Evolutionary conservation across 768 basidiomycete species (phyloP).

Genomic region (Termitomyces sp.): DNA sequence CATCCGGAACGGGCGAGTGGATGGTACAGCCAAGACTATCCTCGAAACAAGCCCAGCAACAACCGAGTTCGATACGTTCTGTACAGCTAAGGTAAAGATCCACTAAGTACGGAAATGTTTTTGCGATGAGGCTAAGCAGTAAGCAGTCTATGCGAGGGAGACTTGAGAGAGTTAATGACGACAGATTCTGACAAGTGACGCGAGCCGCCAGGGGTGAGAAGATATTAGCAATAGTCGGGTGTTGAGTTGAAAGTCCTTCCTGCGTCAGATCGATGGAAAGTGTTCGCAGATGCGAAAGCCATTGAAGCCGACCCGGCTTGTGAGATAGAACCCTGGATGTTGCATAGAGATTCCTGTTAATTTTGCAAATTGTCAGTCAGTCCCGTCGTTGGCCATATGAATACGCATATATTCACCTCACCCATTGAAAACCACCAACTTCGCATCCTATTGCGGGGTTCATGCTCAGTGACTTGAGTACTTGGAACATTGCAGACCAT

Average conservation of each 20-base stretch:
- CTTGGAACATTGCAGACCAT: constrained; percentile 17
- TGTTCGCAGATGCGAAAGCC: constrained; percentile 28
- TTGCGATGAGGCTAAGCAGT: constrained; percentile 42
- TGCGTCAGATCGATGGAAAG: constrained; percentile 37
- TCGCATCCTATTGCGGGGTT: constrained; percentile 2
- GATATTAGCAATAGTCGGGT: constrained; percentile 26
- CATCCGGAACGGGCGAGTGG: constrained; percentile 61
- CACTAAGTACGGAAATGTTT: constrained; percentile 37
- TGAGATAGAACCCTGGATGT: constrained; percentile 25
- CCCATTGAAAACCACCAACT: constrained; percentile 34
- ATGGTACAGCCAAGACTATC: constrained; percentile 46
- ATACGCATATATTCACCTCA: constrained; percentile 35
- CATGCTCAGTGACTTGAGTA: constrained; percentile 19
- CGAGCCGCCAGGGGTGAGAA: constrained; percentile 23
- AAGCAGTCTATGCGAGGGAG: constrained; percentile 53
- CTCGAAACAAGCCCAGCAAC: constrained; percentile 63
- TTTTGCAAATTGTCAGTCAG: neutral
- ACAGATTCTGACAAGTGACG: constrained; percentile 31
- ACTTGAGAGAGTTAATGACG: constrained; percentile 41
- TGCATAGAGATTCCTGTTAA: constrained; percentile 24
- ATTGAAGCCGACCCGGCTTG: constrained; percentile 19
- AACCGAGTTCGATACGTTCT: constrained; percentile 49
- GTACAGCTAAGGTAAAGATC: constrained; percentile 54
- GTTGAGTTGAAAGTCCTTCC: constrained; percentile 38
- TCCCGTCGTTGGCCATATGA: neutral